Base-by-base conservation (phyloP, 75 land plant species). In the Pinus taeda region DNA sequence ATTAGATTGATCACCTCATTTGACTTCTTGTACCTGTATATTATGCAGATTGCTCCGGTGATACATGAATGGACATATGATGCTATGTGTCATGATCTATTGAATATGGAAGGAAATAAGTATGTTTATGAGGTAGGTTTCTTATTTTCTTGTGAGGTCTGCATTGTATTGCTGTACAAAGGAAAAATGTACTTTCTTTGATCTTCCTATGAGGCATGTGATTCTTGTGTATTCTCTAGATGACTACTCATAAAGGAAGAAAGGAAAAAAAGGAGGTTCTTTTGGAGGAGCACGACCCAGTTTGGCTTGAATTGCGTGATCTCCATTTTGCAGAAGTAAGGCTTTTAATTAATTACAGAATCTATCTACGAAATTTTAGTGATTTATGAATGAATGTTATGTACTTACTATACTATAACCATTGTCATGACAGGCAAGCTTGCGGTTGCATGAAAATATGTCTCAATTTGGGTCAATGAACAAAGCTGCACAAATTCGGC, bases 31-130 rank as follows among this genome's bases (percentile, higher is more conserved):
- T 1, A 49, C 55, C 8, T 49, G 55, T 49, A 49, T 2, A 76
- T 56, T 29, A 1, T 13, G 55, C 69, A 95, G 98, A 86, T 97
- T 83, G 99, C 99, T 74, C 98, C 99, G 5, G 74, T 97, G 20
- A 97, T 97, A 60, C 99, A 97, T 86, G 99, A 95, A 79, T 97
- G 99, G 99, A 95, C 99, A n/a, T 97, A 97, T 87, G 99, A 95
- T 86, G 98, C 99, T n/a, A 95, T 97, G 92, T 97, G 99, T 80
- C 98, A 93, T 89, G 99, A 97, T 80, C 80, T 97, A 56, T 78
- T 97, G 21, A 86, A 90, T 71, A 83, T 97, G 88, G 99, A 93
- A 5, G 98, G 99, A 39, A 97, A 91, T 78, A 95, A 93, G 76
- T 95, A 93, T 85, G 79, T 84, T 7, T 87, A 95, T 76, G 94